Evolutionary conservation across 495 filamentous ascomycete species (phyloP).

Genomic region (Penicillium macrosclerotiorum): DNA sequence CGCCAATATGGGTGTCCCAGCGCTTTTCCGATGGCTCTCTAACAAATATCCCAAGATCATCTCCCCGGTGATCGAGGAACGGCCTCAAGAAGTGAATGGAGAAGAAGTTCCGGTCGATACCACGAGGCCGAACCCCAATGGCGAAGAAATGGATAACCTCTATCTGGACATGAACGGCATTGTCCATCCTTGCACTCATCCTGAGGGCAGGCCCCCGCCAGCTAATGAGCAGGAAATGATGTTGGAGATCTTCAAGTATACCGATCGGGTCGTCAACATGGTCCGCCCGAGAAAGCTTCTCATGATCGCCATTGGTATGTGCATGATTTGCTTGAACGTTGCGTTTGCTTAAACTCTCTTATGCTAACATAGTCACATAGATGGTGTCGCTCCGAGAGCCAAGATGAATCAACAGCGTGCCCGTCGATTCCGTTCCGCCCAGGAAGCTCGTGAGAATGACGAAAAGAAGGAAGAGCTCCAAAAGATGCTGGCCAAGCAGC

Average conservation of each 20-base stretch:
- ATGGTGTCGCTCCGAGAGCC: slow-evolving; percentile 89
- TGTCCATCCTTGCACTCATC: slow-evolving; percentile 97
- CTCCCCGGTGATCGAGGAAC: slow-evolving; percentile 83
- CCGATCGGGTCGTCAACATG: slow-evolving; percentile 97
- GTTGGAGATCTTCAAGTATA: slow-evolving; percentile 95
- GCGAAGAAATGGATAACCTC: slow-evolving; percentile 95
- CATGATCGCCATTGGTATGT: slow-evolving; percentile 95
- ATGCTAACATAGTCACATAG: slow-evolving; percentile 36
- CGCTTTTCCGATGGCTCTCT: slow-evolving; percentile 89
- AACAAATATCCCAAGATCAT: slow-evolving; percentile 97
- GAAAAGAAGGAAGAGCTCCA: slow-evolving; percentile 84
- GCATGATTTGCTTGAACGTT: slow-evolving; percentile 1
- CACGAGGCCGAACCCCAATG: slow-evolving; percentile 88
- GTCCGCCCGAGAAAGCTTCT: slow-evolving; percentile 91
- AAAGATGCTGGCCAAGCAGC: slow-evolving; percentile 71
- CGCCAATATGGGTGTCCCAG: slow-evolving; percentile 86
- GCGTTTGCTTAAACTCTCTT: not conserved
- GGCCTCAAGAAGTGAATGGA: slow-evolving; percentile 74
- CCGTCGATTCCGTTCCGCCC: slow-evolving; percentile 85
- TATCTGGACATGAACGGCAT: slow-evolving; percentile 99
- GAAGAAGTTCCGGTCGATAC: slow-evolving; percentile 78
- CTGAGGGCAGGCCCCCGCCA: slow-evolving; percentile 87
- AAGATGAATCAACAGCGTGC: slow-evolving; percentile 99
- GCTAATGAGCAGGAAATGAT: slow-evolving; percentile 99
- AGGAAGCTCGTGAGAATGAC: slow-evolving; percentile 92